A percentile compares a stretch with the other conserved stretches of the same genome.
Evolutionary conservation across 1,284 basidiomycete genomes (phyloP).

Genomic region (Leccinum pachyderme): DNA sequence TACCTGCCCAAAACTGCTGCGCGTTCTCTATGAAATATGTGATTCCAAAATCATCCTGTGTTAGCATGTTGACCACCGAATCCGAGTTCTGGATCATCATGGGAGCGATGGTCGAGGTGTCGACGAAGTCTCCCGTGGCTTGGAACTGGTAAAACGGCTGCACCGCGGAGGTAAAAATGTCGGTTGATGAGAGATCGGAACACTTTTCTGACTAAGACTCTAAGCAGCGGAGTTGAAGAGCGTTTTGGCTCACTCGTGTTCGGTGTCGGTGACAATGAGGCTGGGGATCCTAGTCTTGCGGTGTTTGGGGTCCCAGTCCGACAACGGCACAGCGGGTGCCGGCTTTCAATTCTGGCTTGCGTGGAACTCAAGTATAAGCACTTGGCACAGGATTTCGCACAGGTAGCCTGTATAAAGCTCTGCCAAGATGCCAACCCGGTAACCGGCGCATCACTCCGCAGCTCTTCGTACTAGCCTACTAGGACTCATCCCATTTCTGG

Average conservation of each 20-base stretch:
- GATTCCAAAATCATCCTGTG: constrained; percentile 53
- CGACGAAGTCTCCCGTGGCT: background rate
- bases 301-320: constrained; percentile 24
- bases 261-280: constrained; percentile 5
- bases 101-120: background rate
- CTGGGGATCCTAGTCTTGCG: background rate
- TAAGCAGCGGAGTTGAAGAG: background rate
- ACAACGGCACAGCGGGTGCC: background rate
- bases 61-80: constrained; percentile 19
- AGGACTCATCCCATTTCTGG: background rate
- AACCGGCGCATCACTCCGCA: background rate
- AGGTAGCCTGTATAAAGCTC: background rate
- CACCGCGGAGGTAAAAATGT: background rate
- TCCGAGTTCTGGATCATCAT: constrained; percentile 18
- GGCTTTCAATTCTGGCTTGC: too few relatives aligned
- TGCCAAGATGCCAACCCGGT: background rate
- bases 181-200: background rate
- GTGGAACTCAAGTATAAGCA: too few relatives aligned
- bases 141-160: constrained; percentile 1
- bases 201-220: background rate
- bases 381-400: background rate
- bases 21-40: constrained; percentile 78
- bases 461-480: background rate
- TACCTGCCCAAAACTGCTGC: constrained; percentile 86
- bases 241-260: constrained; percentile 5